Evolutionary conservation across 345 rosid genomes (phyloP).

Genomic region (Eucalyptus albens): DNA sequence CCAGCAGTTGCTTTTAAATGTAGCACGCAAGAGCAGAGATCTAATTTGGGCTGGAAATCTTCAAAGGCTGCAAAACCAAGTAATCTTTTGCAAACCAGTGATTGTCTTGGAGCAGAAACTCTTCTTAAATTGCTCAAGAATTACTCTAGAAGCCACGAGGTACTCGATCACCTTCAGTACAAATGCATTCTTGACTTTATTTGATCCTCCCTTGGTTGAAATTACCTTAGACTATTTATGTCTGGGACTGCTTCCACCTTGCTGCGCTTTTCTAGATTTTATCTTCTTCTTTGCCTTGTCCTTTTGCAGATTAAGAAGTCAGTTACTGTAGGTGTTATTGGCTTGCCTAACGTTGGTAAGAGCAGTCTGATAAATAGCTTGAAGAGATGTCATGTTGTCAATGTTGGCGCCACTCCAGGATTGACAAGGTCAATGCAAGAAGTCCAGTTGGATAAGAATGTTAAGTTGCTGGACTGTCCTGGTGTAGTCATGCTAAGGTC

Average conservation of each 20-base stretch:
- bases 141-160: conserved; percentile 95
- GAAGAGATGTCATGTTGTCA: conserved; percentile 84
- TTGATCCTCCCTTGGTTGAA: background rate
- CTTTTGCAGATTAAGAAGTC: conserved; percentile 74
- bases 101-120: conserved; percentile 96
- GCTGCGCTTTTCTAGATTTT: background rate
- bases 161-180: background rate
- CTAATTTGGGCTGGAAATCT: conserved; percentile 93
- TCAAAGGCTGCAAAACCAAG: conserved; percentile 58
- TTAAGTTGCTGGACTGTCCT: conserved; percentile 90
- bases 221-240: background rate
- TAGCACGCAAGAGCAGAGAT: conserved; percentile 86
- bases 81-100: conserved; percentile 73
- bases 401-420: conserved; percentile 96
- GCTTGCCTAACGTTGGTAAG: conserved; percentile 97
- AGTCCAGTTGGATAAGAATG: conserved; percentile 88
- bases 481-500: conserved; percentile 97
- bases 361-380: conserved; percentile 98
- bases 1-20: conserved; percentile 98
- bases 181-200: background rate
- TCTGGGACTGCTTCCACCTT: background rate
- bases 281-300: background rate
- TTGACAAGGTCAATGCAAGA: conserved; percentile 91
- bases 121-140: conserved; percentile 84
- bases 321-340: conserved; percentile 85